Percentiles rank a stretch among this genome's conserved stretches.
Conservation (phyloP, 495 filamentous ascomycete genomes). For the Lophium mytilinum region DNA sequence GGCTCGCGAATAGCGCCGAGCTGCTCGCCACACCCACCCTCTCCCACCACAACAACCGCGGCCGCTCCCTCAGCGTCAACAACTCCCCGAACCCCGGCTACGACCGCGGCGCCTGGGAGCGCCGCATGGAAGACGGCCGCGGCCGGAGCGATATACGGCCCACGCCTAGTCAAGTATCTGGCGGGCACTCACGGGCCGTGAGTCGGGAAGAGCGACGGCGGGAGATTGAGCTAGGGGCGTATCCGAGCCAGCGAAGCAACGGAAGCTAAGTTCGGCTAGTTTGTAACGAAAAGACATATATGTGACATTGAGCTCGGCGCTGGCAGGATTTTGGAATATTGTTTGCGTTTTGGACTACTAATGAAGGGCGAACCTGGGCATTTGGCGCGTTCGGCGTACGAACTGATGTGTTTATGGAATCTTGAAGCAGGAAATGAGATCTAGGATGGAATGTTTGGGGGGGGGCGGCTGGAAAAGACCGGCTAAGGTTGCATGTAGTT, state of each 20-base stretch:
- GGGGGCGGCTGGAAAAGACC: too few species aligned
- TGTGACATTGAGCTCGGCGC: background rate
- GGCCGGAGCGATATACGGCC: constrained; percentile 18
- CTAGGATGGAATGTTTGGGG: too few species aligned
- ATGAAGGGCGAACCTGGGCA: too few species aligned
- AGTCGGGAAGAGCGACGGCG: constrained; percentile 28
- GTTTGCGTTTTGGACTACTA: too few species aligned
- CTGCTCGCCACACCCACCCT: constrained; percentile 11
- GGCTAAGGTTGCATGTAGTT: too few species aligned
- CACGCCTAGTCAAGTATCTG: constrained; percentile 1
- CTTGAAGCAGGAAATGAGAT: too few species aligned
- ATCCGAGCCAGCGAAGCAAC: background rate
- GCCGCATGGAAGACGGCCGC: constrained; percentile 18
- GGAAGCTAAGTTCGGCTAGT: background rate
- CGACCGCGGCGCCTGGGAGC: constrained; percentile 13
- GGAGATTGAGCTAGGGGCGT: constrained; percentile 29
- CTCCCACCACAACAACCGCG: constrained; percentile 4
- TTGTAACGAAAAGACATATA: background rate
- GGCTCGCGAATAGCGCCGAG: constrained; percentile 14
- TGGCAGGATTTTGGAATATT: background rate
- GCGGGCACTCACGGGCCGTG: constrained; percentile 14
- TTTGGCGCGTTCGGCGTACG: too few species aligned
- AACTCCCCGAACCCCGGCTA: constrained; percentile 12
- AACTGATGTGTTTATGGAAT: too few species aligned
- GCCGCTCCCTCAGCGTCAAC: constrained; percentile 1